Conservation (phyloP, 1,284 basidiomycete genomes). For the Heterobasidion occidentale region DNA sequence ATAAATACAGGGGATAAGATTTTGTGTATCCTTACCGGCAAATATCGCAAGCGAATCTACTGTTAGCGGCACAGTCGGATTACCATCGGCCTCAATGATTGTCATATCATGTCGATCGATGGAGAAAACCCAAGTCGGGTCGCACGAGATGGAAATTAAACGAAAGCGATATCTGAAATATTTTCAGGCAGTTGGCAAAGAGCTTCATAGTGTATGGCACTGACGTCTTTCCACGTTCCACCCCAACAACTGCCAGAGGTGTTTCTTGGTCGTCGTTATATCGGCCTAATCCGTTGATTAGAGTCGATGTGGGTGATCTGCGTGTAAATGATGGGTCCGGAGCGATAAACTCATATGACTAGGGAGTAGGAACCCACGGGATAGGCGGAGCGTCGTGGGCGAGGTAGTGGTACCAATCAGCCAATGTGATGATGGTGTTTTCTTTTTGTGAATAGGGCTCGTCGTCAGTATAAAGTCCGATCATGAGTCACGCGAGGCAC, state of each 20-base stretch:
- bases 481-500: neutral
- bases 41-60: conserved; percentile 34
- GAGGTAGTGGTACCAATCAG: conserved; percentile 15
- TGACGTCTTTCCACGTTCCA: conserved; percentile 4
- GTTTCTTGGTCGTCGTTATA: conserved; percentile 13
- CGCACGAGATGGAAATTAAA: conserved; percentile 25
- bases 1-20: neutral
- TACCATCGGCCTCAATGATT: conserved; percentile 47
- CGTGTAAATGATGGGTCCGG: neutral
- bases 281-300: conserved; percentile 45
- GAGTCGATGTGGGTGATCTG: conserved; percentile 20
- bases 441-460: neutral
- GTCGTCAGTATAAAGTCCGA: neutral
- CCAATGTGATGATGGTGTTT: conserved; percentile 9
- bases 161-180: conserved; percentile 24
- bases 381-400: neutral
- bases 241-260: conserved; percentile 23
- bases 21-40: conserved; percentile 15
- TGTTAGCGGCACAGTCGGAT: conserved; percentile 28
- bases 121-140: conserved; percentile 29
- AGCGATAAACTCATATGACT: no score
- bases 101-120: conserved; percentile 40
- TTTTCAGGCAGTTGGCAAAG: neutral
- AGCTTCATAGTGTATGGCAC: neutral
- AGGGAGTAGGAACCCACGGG: conserved; percentile 3